These are phyloP conservation scores for Fusarium proliferatum DNA, from an alignment of 2,329 filamentous ascomycete species.

Conservation along the genomic window DNA sequence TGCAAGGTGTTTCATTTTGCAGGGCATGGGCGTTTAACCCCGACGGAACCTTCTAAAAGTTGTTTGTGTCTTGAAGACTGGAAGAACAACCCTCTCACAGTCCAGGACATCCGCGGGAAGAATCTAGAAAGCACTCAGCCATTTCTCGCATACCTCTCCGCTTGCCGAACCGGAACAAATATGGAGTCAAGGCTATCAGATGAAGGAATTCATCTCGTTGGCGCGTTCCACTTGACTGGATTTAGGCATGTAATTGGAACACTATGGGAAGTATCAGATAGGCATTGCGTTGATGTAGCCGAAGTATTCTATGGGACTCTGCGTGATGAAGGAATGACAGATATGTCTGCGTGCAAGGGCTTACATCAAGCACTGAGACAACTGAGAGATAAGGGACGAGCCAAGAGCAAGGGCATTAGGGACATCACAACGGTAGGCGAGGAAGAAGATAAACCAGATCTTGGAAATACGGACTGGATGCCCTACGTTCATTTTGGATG, in stretches of 20 bases:
- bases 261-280: neutral
- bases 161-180: neutral
- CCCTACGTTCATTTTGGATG: neutral
- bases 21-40: neutral
- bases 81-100: neutral
- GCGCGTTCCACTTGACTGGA: neutral
- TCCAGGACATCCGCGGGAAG: neutral
- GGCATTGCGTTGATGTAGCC: neutral
- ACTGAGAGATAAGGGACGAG: neutral
- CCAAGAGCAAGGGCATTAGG: neutral
- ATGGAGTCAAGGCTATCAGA: neutral
- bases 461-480: neutral
- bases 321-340: neutral
- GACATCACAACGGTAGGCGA: neutral
- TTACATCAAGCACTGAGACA: neutral
- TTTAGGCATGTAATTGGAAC: neutral
- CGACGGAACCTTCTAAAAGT: fast-evolving
- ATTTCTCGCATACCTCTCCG: neutral
- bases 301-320: neutral
- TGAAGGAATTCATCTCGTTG: neutral
- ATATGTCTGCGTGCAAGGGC: neutral
- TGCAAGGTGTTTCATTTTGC: neutral
- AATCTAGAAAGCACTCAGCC: neutral
- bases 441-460: neutral
- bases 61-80: neutral